Evolutionary conservation across 108 stramenopile genomes (phyloP), one percentile per base, ranked within the genome.

Genomic region (Cyclotella kingstonii): DNA sequence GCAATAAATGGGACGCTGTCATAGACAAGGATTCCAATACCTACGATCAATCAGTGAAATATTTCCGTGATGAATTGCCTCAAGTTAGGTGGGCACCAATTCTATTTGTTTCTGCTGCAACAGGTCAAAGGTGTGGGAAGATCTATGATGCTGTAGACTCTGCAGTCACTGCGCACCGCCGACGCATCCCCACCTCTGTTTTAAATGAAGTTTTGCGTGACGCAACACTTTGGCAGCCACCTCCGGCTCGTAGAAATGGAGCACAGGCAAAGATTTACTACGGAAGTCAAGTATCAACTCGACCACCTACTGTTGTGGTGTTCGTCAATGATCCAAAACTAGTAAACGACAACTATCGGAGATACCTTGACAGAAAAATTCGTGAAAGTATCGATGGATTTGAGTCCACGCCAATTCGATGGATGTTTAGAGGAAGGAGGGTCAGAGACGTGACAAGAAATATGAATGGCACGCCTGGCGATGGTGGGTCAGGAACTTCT

Each of bases 1-100:
- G 90, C 60, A 99, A 99, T 82, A 99, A 99, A 78, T 97, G 96
- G 95, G 98, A 99, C 65, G 86, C 89, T 8, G 92, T 97, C 12
- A 90, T 95, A 23, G 94, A 97, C 62, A 91, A 96, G 79, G 95
- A 96, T 66, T 86, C 85, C 14, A 69, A 53, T 15, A 90, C 90
- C 9, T 90, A 88, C 53, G 82, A 87, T 66, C 83, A 86, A 49
- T 82, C 90, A 10, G 84, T 94, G 55, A 82, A 87, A 47, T 95
- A 95, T 50, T 80, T 96, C 23, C 84, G 88, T 18, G 84, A 85
- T 35, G 90, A 94, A 76, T 70, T 98, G 18, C 83, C 93, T 1
- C 85, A 89, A 40, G 85, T 95, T 43, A 83, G 85, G 15, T 98
- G 95, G 95, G 95, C 95, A n/a, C 94, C 96, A 42, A 89, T 97